A percentile compares a stretch with the other conserved stretches of the same genome.
Conservation (phyloP, 805 yeast genomes). For the Candida gorgasii region DNA sequence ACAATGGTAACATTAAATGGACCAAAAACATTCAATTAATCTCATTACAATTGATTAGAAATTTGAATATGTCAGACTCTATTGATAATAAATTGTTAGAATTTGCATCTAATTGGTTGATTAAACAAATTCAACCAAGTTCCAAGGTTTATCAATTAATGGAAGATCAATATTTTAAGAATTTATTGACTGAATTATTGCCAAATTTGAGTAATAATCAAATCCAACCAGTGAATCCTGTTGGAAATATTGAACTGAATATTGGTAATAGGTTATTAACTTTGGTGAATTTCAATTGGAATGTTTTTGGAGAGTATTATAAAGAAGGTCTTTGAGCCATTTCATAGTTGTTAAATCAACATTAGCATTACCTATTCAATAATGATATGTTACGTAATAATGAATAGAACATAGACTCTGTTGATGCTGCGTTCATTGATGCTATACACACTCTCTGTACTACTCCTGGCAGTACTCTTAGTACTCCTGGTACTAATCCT, state of each 20-base stretch:
- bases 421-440: no score
- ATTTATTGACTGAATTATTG: constrained; percentile 28
- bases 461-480: no score
- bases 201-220: constrained; percentile 6
- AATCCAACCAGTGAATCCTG: constrained; percentile 6
- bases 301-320: constrained; percentile 76
- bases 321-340: constrained; percentile 4
- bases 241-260: constrained; percentile 29
- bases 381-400: constrained; percentile 4
- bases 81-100: constrained; percentile 42
- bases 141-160: constrained; percentile 74
- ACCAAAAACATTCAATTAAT: constrained; percentile 75
- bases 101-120: constrained; percentile 75
- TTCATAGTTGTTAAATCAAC: not conserved
- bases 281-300: constrained; percentile 77
- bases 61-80: constrained; percentile 20
- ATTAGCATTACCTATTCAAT: not conserved
- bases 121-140: constrained; percentile 82
- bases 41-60: constrained; percentile 63
- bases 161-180: constrained; percentile 65
- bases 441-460: not conserved
- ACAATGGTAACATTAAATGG: constrained; percentile 88
- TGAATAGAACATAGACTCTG: no score
- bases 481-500: not conserved
- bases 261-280: constrained; percentile 63